Evolutionary conservation across 345 rosid species (phyloP).

Genomic region (Lumnitzera littorea): DNA sequence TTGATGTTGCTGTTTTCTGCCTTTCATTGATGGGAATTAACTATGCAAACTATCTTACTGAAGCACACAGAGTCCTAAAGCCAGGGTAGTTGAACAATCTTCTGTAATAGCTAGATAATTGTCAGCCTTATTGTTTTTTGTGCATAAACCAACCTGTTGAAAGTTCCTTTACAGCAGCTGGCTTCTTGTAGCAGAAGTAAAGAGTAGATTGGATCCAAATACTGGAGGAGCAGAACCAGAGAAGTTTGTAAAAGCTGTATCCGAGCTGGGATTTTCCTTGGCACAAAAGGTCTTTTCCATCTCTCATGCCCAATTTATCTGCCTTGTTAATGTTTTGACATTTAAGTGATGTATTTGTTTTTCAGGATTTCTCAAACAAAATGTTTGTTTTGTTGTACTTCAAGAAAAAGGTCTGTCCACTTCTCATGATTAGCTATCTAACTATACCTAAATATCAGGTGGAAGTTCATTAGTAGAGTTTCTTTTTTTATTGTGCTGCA

Average conservation of each 20-base stretch:
- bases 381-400: slow-evolving; percentile 79
- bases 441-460: neutral
- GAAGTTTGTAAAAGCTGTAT: slow-evolving; percentile 57
- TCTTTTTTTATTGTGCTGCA: slow-evolving; percentile 14
- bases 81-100: slow-evolving; percentile 43
- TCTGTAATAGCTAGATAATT: slow-evolving; percentile 2
- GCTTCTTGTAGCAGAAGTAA: slow-evolving; percentile 96
- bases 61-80: slow-evolving; percentile 86
- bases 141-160: slow-evolving; percentile 2
- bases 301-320: neutral
- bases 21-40: slow-evolving; percentile 95
- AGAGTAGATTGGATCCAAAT: slow-evolving; percentile 90
- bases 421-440: neutral
- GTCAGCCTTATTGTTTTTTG: neutral
- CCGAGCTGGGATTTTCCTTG: slow-evolving; percentile 64
- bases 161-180: slow-evolving; percentile 48
- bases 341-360: slow-evolving; percentile 8
- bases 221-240: slow-evolving; percentile 88
- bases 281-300: slow-evolving; percentile 36
- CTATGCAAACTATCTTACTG: slow-evolving; percentile 63
- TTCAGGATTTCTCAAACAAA: slow-evolving; percentile 82
- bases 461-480: slow-evolving; percentile 26
- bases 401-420: slow-evolving; percentile 60
- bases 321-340: neutral
- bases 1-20: slow-evolving; percentile 85